phyloP scores from a whole-genome alignment of 1,139 yeast species.

The Magnusiomyces tetraspermus region DNA sequence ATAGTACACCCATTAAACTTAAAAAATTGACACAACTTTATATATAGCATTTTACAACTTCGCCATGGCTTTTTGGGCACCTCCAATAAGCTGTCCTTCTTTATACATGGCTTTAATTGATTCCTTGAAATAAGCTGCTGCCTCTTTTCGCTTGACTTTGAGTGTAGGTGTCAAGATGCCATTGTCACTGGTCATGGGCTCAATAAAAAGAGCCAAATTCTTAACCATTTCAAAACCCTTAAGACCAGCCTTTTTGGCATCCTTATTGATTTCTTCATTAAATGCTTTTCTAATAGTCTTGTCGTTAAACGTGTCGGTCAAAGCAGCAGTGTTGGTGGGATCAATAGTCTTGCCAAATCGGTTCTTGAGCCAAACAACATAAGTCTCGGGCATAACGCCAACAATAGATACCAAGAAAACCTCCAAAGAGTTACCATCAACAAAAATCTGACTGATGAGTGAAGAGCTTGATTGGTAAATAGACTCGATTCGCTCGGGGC shows the following conservation, averaged over 20 bases:
- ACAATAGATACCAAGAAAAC: slow-evolving; percentile 53
- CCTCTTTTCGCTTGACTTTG: slow-evolving; percentile 57
- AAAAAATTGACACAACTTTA: not conserved
- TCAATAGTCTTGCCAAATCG: slow-evolving; percentile 19
- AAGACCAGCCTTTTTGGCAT: slow-evolving; percentile 29
- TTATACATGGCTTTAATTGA: slow-evolving; percentile 47
- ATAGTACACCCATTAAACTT: too few species aligned
- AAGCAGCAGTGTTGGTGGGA: slow-evolving; percentile 25
- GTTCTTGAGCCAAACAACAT: slow-evolving; percentile 25
- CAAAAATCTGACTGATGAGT: slow-evolving; percentile 46
- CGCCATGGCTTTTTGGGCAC: not conserved
- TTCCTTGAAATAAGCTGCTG: slow-evolving; percentile 42
- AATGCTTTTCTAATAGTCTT: slow-evolving; percentile 29
- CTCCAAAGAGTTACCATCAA: slow-evolving; percentile 61
- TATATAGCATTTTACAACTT: not conserved
- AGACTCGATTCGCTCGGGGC: slow-evolving; percentile 71
- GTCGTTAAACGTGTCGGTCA: slow-evolving; percentile 26
- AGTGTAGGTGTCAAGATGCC: slow-evolving; percentile 68
- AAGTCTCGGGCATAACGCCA: slow-evolving; percentile 46
- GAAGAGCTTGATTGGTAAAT: slow-evolving; percentile 48
- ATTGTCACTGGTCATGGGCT: slow-evolving; percentile 56
- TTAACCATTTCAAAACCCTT: slow-evolving; percentile 55
- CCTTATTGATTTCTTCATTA: slow-evolving; percentile 27
- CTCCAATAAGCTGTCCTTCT: slow-evolving; percentile 40
- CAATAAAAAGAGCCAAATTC: slow-evolving; percentile 49